A percentile compares a stretch with the other conserved stretches of the same genome.
Evolutionary conservation across 73 alveolate genomes (phyloP).

Genomic region (Paraurostyla sp.): DNA sequence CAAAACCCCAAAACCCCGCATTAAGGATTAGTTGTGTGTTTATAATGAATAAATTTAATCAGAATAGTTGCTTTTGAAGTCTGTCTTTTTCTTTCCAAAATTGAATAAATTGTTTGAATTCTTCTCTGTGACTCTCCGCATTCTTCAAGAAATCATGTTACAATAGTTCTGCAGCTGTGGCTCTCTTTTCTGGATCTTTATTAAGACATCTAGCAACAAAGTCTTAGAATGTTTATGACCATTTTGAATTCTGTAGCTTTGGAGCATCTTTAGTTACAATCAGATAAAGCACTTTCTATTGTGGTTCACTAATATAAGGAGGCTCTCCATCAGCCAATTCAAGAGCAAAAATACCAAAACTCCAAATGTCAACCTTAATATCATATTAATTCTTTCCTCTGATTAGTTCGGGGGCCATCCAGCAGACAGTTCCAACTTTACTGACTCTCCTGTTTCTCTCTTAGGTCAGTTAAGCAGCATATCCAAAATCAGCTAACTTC

Average conservation of each 20-base stretch:
- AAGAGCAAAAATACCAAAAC: slow-evolving; percentile 75
- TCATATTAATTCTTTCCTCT: slow-evolving; percentile 65
- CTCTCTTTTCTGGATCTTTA: slow-evolving; percentile 60
- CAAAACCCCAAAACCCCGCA: too few relatives aligned
- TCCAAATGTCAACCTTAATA: slow-evolving; percentile 78
- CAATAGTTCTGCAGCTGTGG: slow-evolving; percentile 40
- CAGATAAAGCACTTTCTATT: slow-evolving; percentile 59
- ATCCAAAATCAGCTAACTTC: slow-evolving; percentile 78
- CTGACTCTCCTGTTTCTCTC: slow-evolving; percentile 48
- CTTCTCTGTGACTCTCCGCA: slow-evolving; percentile 49
- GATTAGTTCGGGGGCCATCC: slow-evolving; percentile 86
- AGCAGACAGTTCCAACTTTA: slow-evolving; percentile 74
- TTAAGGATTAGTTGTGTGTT: too few relatives aligned
- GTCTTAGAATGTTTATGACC: slow-evolving; percentile 60
- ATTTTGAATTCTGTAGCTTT: slow-evolving; percentile 23
- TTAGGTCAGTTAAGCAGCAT: slow-evolving; percentile 67
- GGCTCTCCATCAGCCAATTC: slow-evolving; percentile 76
- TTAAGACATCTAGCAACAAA: slow-evolving; percentile 53
- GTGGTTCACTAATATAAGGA: slow-evolving; percentile 75
- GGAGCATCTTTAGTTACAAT: slow-evolving; percentile 73
- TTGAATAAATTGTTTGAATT: slow-evolving; percentile 31
- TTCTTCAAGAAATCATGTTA: slow-evolving; percentile 50
- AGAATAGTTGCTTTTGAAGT: slow-evolving; percentile 38
- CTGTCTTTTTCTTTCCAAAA: slow-evolving; percentile 58
- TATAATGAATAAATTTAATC: too few relatives aligned